Evolutionary conservation across 73 alveolate species (phyloP), one percentile per base, ranked within the genome.

Genomic region (Tetrahymena borealis): DNA sequence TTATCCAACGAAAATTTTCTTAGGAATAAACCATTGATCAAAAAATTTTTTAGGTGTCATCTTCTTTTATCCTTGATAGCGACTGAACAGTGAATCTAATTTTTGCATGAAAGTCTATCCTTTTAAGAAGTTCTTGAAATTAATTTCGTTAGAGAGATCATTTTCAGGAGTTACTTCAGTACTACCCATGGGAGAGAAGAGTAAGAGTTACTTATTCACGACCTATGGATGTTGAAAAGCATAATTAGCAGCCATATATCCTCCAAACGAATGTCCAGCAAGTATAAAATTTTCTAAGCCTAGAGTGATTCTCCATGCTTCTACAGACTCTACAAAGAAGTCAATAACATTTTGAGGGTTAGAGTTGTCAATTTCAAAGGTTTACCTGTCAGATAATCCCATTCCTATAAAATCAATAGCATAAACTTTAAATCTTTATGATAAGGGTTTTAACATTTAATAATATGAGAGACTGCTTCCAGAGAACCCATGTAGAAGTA

Each of bases 231-330:
- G 96, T 79, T 94, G 91, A 0, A 95, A 40, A 40, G 97, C 97
- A 91, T 96, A 97, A 79, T 91, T 42, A 7, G 96, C 94, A 3
- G 96, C 94, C 39, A 97, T 94, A 94, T 95, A 97, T 10, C 98
- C 99, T 93, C 99, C 99, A 39, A 97, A 91, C 1, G 98, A 95
- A 91, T 97, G 99, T 38, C 98, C 99, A 38, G 97, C 95, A 39
- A 97, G 94, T 33, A 95, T 40, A 40, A 97, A 95, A 32, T 93
- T 90, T 78, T 96, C 95, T 40, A 94, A 90, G 33, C 91, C 79
- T 97, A 60, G 85, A 13, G 85, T 60, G 0, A 60, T 60, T 60
- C 85, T 78, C 96, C 94, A 95, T 39, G 91, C 93, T 79, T 97
- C 99, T 16, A 97, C 77, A 13, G 98, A 94, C 78, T 95, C 96